These are phyloP conservation scores for Acer yangbiense DNA, from an alignment of 345 rosid species.

Conservation along the genomic window DNA sequence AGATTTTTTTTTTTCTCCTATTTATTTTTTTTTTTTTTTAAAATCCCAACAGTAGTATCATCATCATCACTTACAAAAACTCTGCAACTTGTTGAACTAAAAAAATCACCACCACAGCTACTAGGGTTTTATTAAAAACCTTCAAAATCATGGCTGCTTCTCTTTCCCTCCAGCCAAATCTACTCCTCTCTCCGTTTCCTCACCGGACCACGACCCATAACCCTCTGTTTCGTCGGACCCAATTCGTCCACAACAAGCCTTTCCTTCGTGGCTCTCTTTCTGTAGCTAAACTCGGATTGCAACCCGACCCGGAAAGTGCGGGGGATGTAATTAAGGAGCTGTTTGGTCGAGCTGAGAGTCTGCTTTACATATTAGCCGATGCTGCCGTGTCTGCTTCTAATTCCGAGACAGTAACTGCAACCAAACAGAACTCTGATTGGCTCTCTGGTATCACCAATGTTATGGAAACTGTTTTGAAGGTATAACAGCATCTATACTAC, in stretches of 20 bases:
- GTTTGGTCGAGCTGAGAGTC: slow-evolving; percentile 47
- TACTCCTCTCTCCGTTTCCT: slow-evolving; percentile 37
- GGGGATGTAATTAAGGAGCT: slow-evolving; percentile 47
- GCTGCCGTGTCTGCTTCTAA: slow-evolving; percentile 73
- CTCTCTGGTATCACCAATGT: slow-evolving; percentile 77
- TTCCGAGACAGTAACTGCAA: slow-evolving; percentile 44
- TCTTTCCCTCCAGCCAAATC: slow-evolving; percentile 34
- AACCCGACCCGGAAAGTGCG: slow-evolving; percentile 47
- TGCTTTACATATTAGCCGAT: slow-evolving; percentile 77
- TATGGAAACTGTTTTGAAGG: slow-evolving; percentile 91
- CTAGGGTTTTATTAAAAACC: slow-evolving; percentile 5
- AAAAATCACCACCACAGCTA: neutral
- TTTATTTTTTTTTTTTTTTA: no score
- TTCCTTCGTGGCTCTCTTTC: slow-evolving; percentile 48
- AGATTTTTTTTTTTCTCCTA: no score
- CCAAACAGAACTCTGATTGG: slow-evolving; percentile 79
- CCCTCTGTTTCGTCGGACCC: slow-evolving; percentile 38
- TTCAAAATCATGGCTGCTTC: slow-evolving; percentile 33
- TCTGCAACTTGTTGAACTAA: neutral
- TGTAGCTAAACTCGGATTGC: slow-evolving; percentile 65
- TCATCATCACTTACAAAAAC: neutral
- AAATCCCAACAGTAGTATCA: neutral
- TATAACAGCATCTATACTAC: neutral
- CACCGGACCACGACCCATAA: slow-evolving; percentile 24
- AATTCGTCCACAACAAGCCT: slow-evolving; percentile 31